Evolutionary conservation across 257 asterid species (phyloP).

Genomic region (Primulina eburnea): DNA sequence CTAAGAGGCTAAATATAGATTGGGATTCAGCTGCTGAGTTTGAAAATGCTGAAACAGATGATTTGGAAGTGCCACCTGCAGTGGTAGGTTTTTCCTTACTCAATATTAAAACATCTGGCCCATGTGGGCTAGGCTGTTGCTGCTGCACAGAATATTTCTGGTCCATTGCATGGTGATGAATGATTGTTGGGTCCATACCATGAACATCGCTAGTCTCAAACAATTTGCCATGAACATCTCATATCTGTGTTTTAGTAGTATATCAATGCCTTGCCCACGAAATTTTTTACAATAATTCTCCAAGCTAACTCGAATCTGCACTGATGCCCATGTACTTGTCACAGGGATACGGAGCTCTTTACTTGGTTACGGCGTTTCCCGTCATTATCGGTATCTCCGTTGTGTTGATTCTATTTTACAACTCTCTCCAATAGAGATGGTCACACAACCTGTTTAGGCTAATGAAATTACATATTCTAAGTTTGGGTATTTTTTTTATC

Average conservation of each 20-base stretch:
- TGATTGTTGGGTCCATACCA: neutral
- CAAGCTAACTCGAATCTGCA: neutral
- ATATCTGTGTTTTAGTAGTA: neutral
- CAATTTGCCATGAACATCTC: neutral
- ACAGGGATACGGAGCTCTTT: slow-evolving; percentile 94
- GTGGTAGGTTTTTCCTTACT: slow-evolving; percentile 50
- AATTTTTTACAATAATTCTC: neutral
- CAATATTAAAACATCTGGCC: slow-evolving; percentile 15
- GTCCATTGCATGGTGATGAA: slow-evolving; percentile 2
- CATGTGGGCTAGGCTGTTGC: neutral
- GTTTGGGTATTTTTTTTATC: neutral
- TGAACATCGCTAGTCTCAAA: neutral
- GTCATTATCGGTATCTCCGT: slow-evolving; percentile 81
- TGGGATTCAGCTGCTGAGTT: slow-evolving; percentile 97
- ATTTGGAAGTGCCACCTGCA: slow-evolving; percentile 71
- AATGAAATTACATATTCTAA: neutral
- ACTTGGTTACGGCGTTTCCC: slow-evolving; percentile 84
- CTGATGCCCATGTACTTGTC: slow-evolving; percentile 7
- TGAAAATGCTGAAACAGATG: slow-evolving; percentile 58
- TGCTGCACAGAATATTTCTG: neutral
- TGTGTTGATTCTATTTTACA: slow-evolving; percentile 73
- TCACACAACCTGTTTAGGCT: neutral
- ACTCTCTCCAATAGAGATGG: slow-evolving; percentile 61
- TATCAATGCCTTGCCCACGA: no score
- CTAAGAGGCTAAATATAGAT: slow-evolving; percentile 78